Evolutionary conservation across 2,329 filamentous ascomycete species (phyloP), one percentile per base, ranked within the genome.

Genomic region (Stagonosporopsis chrysanthemi): DNA sequence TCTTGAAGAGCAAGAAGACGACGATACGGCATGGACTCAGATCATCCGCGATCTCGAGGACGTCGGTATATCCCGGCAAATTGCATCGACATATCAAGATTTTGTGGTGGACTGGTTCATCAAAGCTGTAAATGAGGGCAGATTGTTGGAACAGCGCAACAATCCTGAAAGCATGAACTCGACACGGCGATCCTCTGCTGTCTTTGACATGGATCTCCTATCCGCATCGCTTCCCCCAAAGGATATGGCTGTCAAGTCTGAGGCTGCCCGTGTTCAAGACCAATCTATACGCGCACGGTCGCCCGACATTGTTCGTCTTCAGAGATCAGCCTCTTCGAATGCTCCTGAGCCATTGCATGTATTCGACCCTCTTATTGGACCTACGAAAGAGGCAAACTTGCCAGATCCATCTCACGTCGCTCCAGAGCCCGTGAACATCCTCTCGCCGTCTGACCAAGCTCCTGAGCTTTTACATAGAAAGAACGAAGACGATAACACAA

Each of bases 31-130:
- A 11, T 75, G 72, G 72, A 53, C 49, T 7, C 68, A 73, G 48
- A 69, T 75, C 14, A 65, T 74, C 12, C 61, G 66, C 11, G 72
- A 75, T 38, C 59, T 75, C 2, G 67, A 72, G 43, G 72, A 74
- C 40, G 67, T 72, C 22, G 71, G 71, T 6, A 60, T 75, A 3
- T 63, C 64, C 19, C 46, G 62, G 17, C 60, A 66, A 41, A 60
- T 68, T 40, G 69, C 64, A 4, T 28, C 68, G 5, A 55, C 60
- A 14, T 68, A 74, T 40, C 66, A 66, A 7, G 59, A 69, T 17
- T 60, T 73, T 44, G 72, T 75, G 38, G 56, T 69, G 24, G 67
- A 68, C 45, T 73, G 70, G 71, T 67, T 75, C 31, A 54, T 73
- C 19, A 56, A 46, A 17, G 72, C 71, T 6, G 71, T 73, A 24